These are phyloP conservation scores for Malus fusca DNA, from an alignment of 306 rosid species.

Conservation along the genomic window DNA sequence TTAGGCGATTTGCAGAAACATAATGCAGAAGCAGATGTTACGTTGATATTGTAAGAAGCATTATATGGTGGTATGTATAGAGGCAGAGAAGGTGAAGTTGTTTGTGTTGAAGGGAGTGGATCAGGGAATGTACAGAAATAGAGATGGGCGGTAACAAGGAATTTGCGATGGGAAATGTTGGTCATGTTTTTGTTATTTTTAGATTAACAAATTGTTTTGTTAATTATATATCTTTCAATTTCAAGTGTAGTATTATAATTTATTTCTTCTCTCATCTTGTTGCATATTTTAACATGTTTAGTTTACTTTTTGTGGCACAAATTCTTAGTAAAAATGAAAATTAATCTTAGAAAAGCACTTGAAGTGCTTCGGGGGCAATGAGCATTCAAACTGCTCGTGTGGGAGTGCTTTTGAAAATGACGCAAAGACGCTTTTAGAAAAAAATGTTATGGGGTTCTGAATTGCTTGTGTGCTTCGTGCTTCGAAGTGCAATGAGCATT, in stretches of 20 bases:
- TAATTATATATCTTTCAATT: neutral
- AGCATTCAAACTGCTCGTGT: too few relatives aligned
- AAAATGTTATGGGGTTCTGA: too few relatives aligned
- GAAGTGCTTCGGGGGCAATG: too few relatives aligned
- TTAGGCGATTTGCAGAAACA: constrained; percentile 3
- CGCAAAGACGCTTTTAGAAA: too few relatives aligned
- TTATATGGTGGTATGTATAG: constrained; percentile 15
- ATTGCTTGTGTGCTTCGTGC: too few relatives aligned
- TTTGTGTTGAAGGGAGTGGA: constrained; percentile 7
- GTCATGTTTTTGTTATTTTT: constrained; percentile 1
- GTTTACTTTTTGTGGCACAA: neutral
- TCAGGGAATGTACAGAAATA: constrained; percentile 32
- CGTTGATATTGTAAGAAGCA: constrained; percentile 10
- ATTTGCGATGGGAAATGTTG: constrained; percentile 6
- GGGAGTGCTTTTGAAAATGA: too few relatives aligned
- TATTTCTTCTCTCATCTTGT: neutral
- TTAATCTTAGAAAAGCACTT: too few relatives aligned
- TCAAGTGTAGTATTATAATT: neutral
- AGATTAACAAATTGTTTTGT: neutral
- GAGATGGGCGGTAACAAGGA: neutral
- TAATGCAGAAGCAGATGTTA: constrained; percentile 25
- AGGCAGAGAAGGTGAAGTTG: constrained; percentile 24
- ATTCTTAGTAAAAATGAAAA: too few relatives aligned
- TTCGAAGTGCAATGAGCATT: too few relatives aligned
- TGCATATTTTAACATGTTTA: neutral